These are phyloP conservation scores for Leccinum pachyderme DNA, from an alignment of 1,284 basidiomycete genomes.

Conservation along the genomic window DNA sequence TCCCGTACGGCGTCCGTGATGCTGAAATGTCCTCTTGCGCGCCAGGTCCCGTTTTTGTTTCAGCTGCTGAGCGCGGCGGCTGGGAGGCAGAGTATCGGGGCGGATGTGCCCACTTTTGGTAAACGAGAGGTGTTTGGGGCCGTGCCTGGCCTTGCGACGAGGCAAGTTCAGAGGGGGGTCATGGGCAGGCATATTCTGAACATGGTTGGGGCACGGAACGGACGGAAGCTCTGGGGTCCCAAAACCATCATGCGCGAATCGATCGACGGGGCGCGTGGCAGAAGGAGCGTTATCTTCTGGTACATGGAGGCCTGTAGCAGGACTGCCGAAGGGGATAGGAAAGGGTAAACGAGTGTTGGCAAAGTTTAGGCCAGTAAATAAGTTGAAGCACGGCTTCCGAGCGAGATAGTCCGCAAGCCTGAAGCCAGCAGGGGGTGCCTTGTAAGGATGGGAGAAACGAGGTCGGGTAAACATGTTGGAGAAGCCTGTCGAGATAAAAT, in stretches of 20 bases:
- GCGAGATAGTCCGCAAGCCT: constrained; percentile 20
- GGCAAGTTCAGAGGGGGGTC: not conserved
- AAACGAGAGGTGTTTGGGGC: constrained; percentile 20
- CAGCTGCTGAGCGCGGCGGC: constrained; percentile 1
- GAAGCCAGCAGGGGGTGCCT: constrained; percentile 26
- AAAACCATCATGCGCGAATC: constrained; percentile 1
- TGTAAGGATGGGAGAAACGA: constrained; percentile 16
- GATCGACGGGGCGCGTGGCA: constrained; percentile 5
- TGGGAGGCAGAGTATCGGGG: not conserved
- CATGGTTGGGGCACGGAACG: not conserved
- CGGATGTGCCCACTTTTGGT: not conserved
- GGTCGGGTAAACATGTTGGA: constrained; percentile 23
- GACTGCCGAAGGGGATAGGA: constrained; percentile 19
- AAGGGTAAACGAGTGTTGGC: constrained; percentile 8
- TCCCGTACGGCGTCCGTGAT: constrained; percentile 4
- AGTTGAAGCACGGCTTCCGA: constrained; percentile 20
- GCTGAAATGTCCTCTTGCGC: not conserved
- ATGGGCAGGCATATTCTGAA: not conserved
- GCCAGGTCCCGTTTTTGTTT: constrained; percentile 6
- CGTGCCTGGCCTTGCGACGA: constrained; percentile 9
- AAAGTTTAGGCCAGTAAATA: constrained; percentile 14
- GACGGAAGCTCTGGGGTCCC: not conserved
- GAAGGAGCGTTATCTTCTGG: constrained; percentile 13
- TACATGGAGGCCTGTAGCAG: constrained; percentile 3
- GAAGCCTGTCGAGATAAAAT: not conserved